phyloP scores from a whole-genome alignment of 805 yeast genomes.

The Yarrowia osloensis region DNA sequence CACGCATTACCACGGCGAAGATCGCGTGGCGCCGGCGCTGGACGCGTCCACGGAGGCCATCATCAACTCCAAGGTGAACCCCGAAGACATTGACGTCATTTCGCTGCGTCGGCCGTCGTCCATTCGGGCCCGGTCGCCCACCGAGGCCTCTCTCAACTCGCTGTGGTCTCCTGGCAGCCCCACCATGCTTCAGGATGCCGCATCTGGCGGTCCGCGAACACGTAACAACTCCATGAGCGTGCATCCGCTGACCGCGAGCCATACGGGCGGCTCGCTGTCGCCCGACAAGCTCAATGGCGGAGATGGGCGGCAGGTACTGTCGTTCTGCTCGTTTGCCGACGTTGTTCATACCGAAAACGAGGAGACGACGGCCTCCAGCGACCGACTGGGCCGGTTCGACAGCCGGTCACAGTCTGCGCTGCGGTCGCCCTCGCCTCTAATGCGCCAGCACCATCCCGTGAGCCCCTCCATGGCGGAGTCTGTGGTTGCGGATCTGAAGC shows the following conservation, averaged over 20 bases:
- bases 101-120: constrained; percentile 59
- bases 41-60: constrained; percentile 73
- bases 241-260: constrained; percentile 20
- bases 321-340: constrained; percentile 78
- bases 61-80: constrained; percentile 56
- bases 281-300: constrained; percentile 8
- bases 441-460: constrained; percentile 17
- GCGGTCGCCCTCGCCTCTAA: constrained; percentile 13
- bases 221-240: constrained; percentile 24
- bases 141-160: constrained; percentile 28
- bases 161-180: constrained; percentile 21
- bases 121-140: constrained; percentile 31
- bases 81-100: constrained; percentile 71
- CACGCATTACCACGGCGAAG: constrained; percentile 53
- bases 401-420: constrained; percentile 21
- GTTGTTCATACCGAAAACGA: constrained; percentile 45
- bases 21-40: constrained; percentile 76
- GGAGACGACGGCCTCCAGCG: constrained; percentile 15
- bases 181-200: constrained; percentile 6
- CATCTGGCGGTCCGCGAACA: constrained; percentile 6
- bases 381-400: constrained; percentile 10
- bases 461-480: constrained; percentile 28
- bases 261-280: background rate
- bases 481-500: background rate
- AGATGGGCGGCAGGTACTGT: constrained; percentile 38